These are phyloP conservation scores for Trichoderma guizhouense DNA, from an alignment of 2,329 filamentous ascomycete genomes.

Conservation along the genomic window DNA sequence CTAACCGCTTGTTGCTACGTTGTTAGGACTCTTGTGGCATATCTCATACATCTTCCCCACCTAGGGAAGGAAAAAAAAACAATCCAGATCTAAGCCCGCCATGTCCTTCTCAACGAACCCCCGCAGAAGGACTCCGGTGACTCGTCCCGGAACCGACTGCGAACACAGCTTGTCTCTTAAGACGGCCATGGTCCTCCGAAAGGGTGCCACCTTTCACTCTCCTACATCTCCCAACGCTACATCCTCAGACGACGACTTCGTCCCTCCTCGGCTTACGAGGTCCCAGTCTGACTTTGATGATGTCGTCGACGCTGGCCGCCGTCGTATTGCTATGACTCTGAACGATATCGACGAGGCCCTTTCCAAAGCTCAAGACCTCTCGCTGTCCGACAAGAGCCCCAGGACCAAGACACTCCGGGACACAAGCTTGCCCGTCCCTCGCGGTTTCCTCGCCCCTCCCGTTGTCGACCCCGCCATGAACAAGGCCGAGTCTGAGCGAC, in stretches of 20 bases:
- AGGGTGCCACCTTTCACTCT: constrained; percentile 67
- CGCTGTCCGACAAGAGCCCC: constrained; percentile 36
- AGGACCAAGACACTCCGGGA: constrained; percentile 43
- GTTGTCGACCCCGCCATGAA: constrained; percentile 50
- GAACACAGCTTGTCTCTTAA: constrained; percentile 35
- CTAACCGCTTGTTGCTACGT: constrained; percentile 30
- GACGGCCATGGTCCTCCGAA: constrained; percentile 53
- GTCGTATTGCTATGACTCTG: constrained; percentile 65
- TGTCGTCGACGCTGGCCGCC: constrained; percentile 65
- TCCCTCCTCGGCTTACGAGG: constrained; percentile 57
- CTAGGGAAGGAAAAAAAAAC: constrained; percentile 22
- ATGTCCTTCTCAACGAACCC: constrained; percentile 50
- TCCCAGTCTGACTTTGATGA: constrained; percentile 69
- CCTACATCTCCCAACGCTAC: constrained; percentile 43
- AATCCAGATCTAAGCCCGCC: constrained; percentile 38
- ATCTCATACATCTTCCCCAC: constrained; percentile 29
- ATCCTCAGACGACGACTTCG: constrained; percentile 41
- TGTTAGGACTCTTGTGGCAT: constrained; percentile 33
- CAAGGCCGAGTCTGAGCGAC: constrained; percentile 42
- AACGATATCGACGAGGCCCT: constrained; percentile 63
- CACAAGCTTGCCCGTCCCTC: constrained; percentile 58
- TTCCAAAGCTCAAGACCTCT: constrained; percentile 42
- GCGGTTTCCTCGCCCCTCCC: constrained; percentile 56
- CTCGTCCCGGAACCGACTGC: constrained; percentile 35
- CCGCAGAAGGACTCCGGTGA: constrained; percentile 45